phyloP scores from a whole-genome alignment of 768 basidiomycete genomes.

The Neoboletus subvelutipes region DNA sequence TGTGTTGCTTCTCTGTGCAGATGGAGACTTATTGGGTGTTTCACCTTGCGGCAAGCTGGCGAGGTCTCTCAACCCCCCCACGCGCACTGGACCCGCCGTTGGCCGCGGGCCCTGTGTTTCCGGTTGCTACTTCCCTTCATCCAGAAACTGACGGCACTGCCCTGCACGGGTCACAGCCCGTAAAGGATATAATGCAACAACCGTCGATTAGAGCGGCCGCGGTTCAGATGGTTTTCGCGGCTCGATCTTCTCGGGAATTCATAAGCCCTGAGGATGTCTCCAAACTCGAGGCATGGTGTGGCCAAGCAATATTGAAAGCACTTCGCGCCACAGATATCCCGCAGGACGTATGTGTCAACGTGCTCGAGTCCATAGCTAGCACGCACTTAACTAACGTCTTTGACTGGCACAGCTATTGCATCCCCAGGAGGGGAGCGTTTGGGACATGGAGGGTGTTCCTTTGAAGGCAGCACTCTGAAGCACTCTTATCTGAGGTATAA shows the following conservation, averaged over 20 bases:
- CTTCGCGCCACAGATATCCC: conserved; percentile 48
- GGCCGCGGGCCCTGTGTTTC: conserved; percentile 43
- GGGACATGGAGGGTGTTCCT: conserved; percentile 36
- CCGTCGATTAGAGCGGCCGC: conserved; percentile 69
- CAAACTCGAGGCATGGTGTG: conserved; percentile 60
- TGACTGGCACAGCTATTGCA: conserved; percentile 46
- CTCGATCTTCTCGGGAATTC: conserved; percentile 67
- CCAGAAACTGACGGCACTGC: conserved; percentile 8
- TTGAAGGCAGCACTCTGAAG: conserved; percentile 13
- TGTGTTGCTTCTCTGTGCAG: conserved; percentile 37
- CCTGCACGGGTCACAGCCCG: not conserved
- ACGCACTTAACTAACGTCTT: conserved; percentile 14
- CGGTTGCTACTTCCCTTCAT: conserved; percentile 16
- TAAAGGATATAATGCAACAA: conserved; percentile 5
- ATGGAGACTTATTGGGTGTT: conserved; percentile 86
- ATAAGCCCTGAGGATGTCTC: conserved; percentile 68
- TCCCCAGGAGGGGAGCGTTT: conserved; percentile 54
- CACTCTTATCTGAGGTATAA: not conserved
- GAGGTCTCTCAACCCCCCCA: conserved; percentile 28
- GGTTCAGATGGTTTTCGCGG: conserved; percentile 81
- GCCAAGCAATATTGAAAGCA: conserved; percentile 58
- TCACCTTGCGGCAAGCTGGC: conserved; percentile 76
- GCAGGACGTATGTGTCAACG: conserved; percentile 41
- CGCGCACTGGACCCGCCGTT: conserved; percentile 40
- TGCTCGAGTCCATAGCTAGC: not conserved